Conservation (phyloP, 2,329 filamentous ascomycete species). For the Fusarium sp. region DNA sequence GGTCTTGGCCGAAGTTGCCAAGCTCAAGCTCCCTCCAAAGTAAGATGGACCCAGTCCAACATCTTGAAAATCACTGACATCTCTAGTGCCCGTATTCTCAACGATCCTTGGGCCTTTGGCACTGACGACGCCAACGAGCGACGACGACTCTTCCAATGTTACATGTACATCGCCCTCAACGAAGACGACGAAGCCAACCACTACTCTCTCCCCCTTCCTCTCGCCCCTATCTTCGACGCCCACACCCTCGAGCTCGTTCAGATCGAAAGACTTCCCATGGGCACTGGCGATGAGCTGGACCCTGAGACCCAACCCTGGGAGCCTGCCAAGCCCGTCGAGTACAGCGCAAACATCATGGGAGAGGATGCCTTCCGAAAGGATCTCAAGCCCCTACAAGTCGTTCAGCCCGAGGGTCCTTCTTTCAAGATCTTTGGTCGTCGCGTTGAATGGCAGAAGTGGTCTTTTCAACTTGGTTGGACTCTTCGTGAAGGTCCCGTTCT, state of each 20-base stretch:
- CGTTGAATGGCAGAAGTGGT: constrained; percentile 56
- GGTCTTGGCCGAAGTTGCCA: constrained; percentile 27
- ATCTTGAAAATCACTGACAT: neutral
- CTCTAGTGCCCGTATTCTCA: constrained; percentile 8
- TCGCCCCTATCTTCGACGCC: constrained; percentile 30
- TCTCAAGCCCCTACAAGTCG: constrained; percentile 70
- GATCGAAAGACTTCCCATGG: constrained; percentile 9
- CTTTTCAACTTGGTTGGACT: constrained; percentile 71
- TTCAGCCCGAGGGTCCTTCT: constrained; percentile 73
- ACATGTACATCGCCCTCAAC: constrained; percentile 27
- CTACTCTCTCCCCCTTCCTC: constrained; percentile 27
- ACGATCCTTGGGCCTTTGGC: constrained; percentile 22
- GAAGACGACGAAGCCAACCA: constrained; percentile 30
- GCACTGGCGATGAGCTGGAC: constrained; percentile 3
- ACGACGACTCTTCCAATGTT: constrained; percentile 32
- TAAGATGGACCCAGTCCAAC: neutral
- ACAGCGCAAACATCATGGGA: constrained; percentile 20
- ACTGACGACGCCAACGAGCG: constrained; percentile 12
- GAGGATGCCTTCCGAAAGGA: constrained; percentile 51
- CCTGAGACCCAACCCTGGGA: constrained; percentile 24
- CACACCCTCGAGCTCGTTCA: constrained; percentile 25
- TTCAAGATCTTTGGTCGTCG: constrained; percentile 52
- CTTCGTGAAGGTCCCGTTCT: constrained; percentile 69
- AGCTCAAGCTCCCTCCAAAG: constrained; percentile 28
- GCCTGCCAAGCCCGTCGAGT: constrained; percentile 18